Base-by-base conservation (phyloP, 2,329 filamentous ascomycete genomes). In the Botrytis elliptica region DNA sequence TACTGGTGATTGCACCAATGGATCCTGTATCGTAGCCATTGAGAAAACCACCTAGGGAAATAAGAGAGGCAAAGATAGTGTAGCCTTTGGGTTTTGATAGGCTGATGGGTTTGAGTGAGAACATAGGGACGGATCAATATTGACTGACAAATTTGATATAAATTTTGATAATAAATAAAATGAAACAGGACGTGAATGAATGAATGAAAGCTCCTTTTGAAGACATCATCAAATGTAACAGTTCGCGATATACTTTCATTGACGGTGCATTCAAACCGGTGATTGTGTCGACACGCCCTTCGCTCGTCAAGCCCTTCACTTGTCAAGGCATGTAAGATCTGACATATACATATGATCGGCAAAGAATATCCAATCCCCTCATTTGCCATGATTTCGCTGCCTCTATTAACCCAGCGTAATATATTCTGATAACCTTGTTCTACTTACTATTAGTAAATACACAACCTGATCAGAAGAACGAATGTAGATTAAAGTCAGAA, bases 1-100 rank as follows among this genome's bases (percentile, higher is more conserved):
- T 87, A 1, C 82, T 82, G 1, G 85, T 87, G 0, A 87, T 82
- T 16, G 86, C 84, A 0, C 86, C 85, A 52, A 87, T 85, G 33
- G 82, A 83, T 7, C 85, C 84, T 2, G 85, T 87, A 67, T 86
- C 85, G n/a, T 74, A 72, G 59, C 74, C 72, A 55, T 73, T 74
- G 40, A 74, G 55, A 14, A 75, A 74, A 18, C 68, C 72, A 40
- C 63, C 64, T 10, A 72, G 38, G 18, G 55, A 72, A 29, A 73
- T 71, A 20, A 75, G 42, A n/a, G 66, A 70, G 6, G 66, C 49
- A 25, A 59, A 64, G 10, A 73, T 38, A 9, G 57, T 33, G 80
- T 92, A 92, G 82, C 67, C 52, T 44, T 75, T 75, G 9, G 44
- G 70, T 57, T 57, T 55, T 6, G 62, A 57, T 18, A 18, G n/a